phyloP scores from a whole-genome alignment of 2,329 filamentous ascomycete species.

The Conoideocrella luteorostrata region DNA sequence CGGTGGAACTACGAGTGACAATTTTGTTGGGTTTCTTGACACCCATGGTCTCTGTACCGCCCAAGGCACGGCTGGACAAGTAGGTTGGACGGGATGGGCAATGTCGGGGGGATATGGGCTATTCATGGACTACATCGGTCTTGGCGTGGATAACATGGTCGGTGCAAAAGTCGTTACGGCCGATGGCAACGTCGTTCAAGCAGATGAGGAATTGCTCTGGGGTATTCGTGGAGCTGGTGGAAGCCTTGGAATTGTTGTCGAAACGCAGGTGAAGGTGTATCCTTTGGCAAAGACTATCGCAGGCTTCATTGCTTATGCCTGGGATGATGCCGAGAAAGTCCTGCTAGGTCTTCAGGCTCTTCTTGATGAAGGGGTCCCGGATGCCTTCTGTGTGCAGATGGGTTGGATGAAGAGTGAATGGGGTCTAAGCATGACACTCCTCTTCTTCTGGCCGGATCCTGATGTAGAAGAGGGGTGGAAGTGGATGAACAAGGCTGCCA shows the following conservation, averaged over 20 bases:
- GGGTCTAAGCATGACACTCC: background rate
- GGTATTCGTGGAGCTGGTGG: constrained; percentile 21
- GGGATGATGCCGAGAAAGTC: background rate
- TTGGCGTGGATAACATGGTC: constrained; percentile 32
- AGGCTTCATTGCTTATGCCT: constrained; percentile 2
- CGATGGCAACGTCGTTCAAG: constrained; percentile 20
- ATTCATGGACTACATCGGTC: constrained; percentile 20
- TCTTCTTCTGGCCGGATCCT: constrained; percentile 2
- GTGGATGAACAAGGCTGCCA: background rate
- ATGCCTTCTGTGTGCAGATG: constrained; percentile 4
- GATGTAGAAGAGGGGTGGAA: constrained; percentile 2
- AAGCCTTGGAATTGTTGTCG: constrained; percentile 20
- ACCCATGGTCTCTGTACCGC: constrained; percentile 10
- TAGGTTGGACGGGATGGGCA: constrained; percentile 31
- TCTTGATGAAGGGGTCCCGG: background rate
- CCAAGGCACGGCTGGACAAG: constrained; percentile 2
- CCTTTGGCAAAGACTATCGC: constrained; percentile 5
- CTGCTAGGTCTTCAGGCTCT: background rate
- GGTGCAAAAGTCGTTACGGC: constrained; percentile 21
- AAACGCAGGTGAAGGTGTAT: constrained; percentile 20
- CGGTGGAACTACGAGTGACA: constrained; percentile 6
- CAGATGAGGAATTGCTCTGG: constrained; percentile 20
- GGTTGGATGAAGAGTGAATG: constrained; percentile 5
- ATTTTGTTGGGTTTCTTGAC: constrained; percentile 8
- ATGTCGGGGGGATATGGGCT: constrained; percentile 29